phyloP scores from a whole-genome alignment of 441 rosid species.

The Pelargonium cotyledonis region DNA sequence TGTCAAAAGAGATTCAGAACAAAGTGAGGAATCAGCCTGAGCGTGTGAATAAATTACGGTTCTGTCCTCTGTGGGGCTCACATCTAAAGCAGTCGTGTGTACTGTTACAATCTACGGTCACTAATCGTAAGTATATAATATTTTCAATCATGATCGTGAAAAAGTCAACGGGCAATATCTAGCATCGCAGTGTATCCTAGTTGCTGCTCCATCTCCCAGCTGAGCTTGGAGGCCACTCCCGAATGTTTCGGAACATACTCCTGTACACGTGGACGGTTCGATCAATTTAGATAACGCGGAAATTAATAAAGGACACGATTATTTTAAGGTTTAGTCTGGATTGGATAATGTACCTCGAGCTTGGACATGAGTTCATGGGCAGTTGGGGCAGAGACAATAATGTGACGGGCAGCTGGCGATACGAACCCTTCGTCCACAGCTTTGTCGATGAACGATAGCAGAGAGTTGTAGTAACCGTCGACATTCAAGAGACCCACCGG shows the following conservation, averaged over 20 bases:
- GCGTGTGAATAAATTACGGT: too few species aligned
- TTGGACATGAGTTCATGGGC: slow-evolving; percentile 48
- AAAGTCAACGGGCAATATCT: slow-evolving; percentile 47
- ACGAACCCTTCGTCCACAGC: slow-evolving; percentile 94
- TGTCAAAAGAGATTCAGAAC: slow-evolving; percentile 12
- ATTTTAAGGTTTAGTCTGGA: too few species aligned
- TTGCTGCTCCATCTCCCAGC: slow-evolving; percentile 48
- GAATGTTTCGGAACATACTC: slow-evolving; percentile 36
- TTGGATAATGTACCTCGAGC: slow-evolving; percentile 37
- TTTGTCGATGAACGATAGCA: slow-evolving; percentile 76
- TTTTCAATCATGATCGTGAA: not conserved
- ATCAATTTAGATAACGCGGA: not conserved
- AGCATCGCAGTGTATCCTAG: slow-evolving; percentile 45
- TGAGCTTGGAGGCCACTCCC: slow-evolving; percentile 32
- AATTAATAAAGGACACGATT: not conserved
- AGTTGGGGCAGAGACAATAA: slow-evolving; percentile 70
- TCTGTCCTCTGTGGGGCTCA: slow-evolving; percentile 14
- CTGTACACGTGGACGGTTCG: slow-evolving; percentile 19
- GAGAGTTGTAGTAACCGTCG: slow-evolving; percentile 83
- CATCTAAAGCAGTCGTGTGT: slow-evolving; percentile 20
- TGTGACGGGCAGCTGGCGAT: slow-evolving; percentile 69
- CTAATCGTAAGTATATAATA: slow-evolving; percentile 7
- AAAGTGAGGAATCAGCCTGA: too few species aligned
- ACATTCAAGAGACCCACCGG: slow-evolving; percentile 91
- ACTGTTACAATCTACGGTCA: slow-evolving; percentile 23